Evolutionary conservation across 495 filamentous ascomycete genomes (phyloP).

Genomic region (Pseudoneurospora amorphoporcata): DNA sequence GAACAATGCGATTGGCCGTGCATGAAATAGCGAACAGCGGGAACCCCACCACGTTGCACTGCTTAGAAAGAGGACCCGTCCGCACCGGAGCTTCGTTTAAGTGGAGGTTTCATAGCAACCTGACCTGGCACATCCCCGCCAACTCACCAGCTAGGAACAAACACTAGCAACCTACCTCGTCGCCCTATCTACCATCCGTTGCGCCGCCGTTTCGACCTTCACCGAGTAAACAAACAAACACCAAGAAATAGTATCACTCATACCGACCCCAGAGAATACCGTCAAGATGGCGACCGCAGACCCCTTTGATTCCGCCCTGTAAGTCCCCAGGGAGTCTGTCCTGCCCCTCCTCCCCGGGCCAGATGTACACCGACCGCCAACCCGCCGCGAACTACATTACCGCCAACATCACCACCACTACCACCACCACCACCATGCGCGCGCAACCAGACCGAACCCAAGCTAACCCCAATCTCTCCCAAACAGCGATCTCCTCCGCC

Average conservation of each 20-base stretch:
- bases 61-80: neutral
- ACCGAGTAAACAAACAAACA: neutral
- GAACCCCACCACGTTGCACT: conserved; percentile 8
- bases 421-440: neutral
- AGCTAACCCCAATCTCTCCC: neutral
- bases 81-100: neutral
- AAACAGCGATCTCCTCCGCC: conserved; percentile 89
- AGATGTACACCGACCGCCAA: neutral
- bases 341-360: neutral
- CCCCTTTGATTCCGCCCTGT: conserved; percentile 77
- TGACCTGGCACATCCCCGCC: conserved; percentile 4
- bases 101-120: neutral
- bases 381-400: neutral
- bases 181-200: neutral
- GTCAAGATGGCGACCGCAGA: conserved; percentile 38
- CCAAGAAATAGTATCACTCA: neutral
- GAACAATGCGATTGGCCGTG: neutral
- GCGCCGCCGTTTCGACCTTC: neutral
- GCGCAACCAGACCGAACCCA: neutral
- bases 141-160: neutral
- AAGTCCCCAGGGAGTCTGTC: conserved; percentile 24
- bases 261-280: neutral
- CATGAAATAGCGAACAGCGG: neutral
- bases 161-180: neutral
- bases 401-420: conserved; percentile 1